phyloP scores from a whole-genome alignment of 139 green algal species.

The Chlamydomonas sp. region DNA sequence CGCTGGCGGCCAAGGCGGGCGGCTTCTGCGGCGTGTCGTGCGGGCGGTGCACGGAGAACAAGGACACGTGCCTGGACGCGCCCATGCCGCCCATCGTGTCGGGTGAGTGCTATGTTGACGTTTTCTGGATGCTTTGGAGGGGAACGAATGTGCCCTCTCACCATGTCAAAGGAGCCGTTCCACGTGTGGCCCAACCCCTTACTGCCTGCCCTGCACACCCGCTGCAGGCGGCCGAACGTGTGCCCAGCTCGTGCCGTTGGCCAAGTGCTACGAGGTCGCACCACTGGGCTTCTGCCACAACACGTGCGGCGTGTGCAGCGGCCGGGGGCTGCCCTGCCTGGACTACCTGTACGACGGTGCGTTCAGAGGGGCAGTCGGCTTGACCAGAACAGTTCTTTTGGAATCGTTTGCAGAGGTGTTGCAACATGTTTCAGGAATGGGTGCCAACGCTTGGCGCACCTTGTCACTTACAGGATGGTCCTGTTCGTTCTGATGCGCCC shows the following conservation, averaged over 20 bases:
- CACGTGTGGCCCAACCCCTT: no score
- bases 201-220: background rate
- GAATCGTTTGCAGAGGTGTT: background rate
- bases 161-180: no score
- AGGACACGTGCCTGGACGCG: background rate
- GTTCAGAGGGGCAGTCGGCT: background rate
- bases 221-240: background rate
- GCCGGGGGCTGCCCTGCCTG: background rate
- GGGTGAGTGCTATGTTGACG: no score
- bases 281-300: background rate
- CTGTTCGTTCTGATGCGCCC: background rate
- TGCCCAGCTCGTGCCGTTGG: background rate
- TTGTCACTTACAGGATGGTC: background rate
- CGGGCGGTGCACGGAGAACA: no score
- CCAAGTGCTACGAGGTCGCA: background rate
- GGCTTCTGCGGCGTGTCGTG: no score
- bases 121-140: no score
- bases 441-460: background rate
- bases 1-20: no score
- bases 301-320: conserved; percentile 5
- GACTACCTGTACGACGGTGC: background rate
- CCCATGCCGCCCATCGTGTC: background rate
- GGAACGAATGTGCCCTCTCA: background rate
- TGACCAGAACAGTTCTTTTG: no score
- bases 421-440: background rate